Evolutionary conservation across 73 alveolate species (phyloP).

Genomic region (Uronychia binucleata): DNA sequence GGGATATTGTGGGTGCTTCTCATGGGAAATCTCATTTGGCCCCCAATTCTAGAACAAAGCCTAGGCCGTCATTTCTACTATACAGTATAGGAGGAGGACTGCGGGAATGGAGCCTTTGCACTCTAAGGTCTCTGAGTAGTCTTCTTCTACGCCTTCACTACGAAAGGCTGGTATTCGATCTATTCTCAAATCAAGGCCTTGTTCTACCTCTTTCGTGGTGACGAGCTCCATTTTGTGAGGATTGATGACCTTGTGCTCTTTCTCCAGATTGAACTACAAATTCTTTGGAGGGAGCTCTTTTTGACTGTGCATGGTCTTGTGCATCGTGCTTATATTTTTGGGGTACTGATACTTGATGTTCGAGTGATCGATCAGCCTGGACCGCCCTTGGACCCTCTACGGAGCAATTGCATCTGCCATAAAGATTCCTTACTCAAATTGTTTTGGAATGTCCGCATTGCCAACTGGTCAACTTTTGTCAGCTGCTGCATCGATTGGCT

Average conservation of each 20-base stretch:
- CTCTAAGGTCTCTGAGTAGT: constrained; percentile 16
- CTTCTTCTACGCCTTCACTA: background rate
- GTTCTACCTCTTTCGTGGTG: constrained; percentile 37
- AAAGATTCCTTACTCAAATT: background rate
- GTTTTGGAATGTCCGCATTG: background rate
- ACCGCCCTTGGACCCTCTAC: background rate
- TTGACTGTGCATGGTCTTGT: background rate
- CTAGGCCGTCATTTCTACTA: background rate
- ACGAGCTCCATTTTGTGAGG: constrained; percentile 58
- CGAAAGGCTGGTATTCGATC: constrained; percentile 21
- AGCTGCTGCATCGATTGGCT: background rate
- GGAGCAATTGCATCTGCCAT: background rate
- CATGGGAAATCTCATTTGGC: constrained; percentile 40
- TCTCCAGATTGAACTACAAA: constrained; percentile 48
- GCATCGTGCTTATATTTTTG: background rate
- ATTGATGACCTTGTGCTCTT: constrained; percentile 58
- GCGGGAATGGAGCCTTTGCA: constrained; percentile 4
- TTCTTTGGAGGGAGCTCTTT: background rate
- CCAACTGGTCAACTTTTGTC: background rate
- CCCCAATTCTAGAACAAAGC: constrained; percentile 53
- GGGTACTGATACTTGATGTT: background rate
- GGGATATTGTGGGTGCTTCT: constrained; percentile 55
- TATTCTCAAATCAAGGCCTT: background rate
- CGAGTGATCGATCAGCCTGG: background rate
- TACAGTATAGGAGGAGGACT: constrained; percentile 9